Evolutionary conservation across 2,329 filamentous ascomycete species (phyloP), one percentile per base, ranked within the genome.

Genomic region (Pleoardoris graminearum): DNA sequence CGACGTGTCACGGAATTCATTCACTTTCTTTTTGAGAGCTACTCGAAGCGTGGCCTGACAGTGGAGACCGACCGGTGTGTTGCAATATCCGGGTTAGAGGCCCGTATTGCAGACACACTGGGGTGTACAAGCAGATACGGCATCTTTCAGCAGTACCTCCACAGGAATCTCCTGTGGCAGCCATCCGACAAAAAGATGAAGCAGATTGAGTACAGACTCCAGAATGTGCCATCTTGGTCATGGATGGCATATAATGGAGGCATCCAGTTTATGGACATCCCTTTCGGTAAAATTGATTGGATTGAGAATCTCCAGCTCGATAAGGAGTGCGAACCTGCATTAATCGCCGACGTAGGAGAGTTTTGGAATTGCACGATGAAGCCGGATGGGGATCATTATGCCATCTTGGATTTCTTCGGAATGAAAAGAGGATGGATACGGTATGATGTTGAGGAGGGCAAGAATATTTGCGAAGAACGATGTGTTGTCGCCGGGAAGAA

Each of bases 151-250:
- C 6, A 11, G 14, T 50, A 45, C 23, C n/a, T 50, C 19, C 38
- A 44, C 30, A 44, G 48, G 27, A 17, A 21, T 29, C 48, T 50
- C 30, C 50, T 62, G 3, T 65, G 58, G 60, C 43, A 54, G 21
- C 16, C 47, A n/a, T 48, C 45, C 3, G 48, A 58, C 19, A 41
- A 11, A 2, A 46, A 48, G 22, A 47, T 55, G 19, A 19, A 55
- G 39, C 27, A 35, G 7, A 60, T 62, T 32, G n/a, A 0, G 19
- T 35, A 48, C 4, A 22, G 27, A 16, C 5, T 19, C 16, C 43
- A 30, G 16, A 16, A 37, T 12, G 54, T 62, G 37, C 60, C 57
- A 25, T 62, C 57, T 10, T 63, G 62, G 62, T 54, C 49, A 30
- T 62, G 53, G 53, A 50, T 59, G 48, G 44, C 56, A 27, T 50